Conservation (phyloP, 768 basidiomycete species). For the Lactarius quietus region DNA sequence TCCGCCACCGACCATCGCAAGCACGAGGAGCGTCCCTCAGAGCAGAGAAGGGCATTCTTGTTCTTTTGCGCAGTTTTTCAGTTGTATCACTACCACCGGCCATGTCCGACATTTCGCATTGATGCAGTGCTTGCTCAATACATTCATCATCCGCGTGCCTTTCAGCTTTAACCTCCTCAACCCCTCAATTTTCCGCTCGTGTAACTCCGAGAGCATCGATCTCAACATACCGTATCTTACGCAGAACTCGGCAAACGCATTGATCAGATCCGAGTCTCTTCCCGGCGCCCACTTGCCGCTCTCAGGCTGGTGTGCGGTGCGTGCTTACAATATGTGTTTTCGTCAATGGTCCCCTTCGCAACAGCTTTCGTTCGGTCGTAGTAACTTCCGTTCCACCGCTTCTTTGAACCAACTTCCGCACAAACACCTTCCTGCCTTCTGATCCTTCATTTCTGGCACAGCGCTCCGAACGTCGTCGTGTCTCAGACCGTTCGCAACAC, state of each 20-base stretch:
- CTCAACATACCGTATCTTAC: constrained; percentile 1
- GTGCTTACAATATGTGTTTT: constrained; percentile 10
- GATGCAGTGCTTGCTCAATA: constrained; percentile 2
- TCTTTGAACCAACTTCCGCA: constrained; percentile 15
- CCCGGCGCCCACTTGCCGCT: background rate
- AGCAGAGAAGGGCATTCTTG: background rate
- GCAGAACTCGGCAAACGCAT: constrained; percentile 5
- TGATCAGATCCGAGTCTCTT: background rate
- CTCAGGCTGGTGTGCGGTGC: constrained; percentile 16
- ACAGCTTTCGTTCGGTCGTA: background rate
- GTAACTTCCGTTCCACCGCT: constrained; percentile 9
- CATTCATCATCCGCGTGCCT: background rate
- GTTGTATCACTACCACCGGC: background rate
- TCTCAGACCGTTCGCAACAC: constrained; percentile 11
- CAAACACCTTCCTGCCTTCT: constrained; percentile 12
- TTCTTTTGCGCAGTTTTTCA: background rate
- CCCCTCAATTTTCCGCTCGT: constrained; percentile 2
- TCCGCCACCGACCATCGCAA: background rate
- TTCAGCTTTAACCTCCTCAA: background rate
- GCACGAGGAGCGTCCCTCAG: background rate
- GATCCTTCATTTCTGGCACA: constrained; percentile 5
- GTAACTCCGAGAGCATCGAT: background rate
- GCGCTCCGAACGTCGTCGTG: constrained; percentile 16
- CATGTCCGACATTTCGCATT: constrained; percentile 18
- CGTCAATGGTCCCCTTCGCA: constrained; percentile 14